Base-by-base conservation (phyloP, 441 rosid genomes). In the Cnidoscolus chayamansa region DNA sequence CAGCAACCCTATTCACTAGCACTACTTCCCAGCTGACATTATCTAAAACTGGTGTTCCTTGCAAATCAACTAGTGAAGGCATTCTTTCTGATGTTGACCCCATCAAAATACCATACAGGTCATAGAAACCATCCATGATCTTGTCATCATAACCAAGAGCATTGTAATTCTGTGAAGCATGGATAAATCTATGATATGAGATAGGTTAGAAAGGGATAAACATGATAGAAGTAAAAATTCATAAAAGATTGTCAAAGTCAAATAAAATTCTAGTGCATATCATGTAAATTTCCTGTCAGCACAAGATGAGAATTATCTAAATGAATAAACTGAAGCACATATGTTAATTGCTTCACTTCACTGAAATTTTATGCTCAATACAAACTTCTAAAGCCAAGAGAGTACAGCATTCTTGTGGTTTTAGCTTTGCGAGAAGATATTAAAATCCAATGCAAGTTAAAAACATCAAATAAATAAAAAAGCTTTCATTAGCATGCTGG, bases 51-150 rank as follows among this genome's bases (percentile, higher is more conserved):
- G 88, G 85, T 16, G 88, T 85, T 73, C 93, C 97, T 87, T 92
- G 98, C 72, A 94, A 85, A 88, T 90, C 93, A 78, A 94, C 81
- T 25, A 94, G 88, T 20, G 97, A 87, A 57, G 98, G 98, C 89
- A 94, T 92, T 79, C 87, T 85, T 63, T 91, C 96, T 45, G 85
- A 80, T 64, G 86, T 70, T 12, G 93, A 82, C 67, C 76, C 88
- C 8, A 76, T 85, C 76, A 82, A 72, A 79, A 88, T 82, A 79
- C 97, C 97, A 77, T 90, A 89, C 47, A 94, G 78, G 64, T 94
- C 98, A 68, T 92, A 94, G 73, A 94, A 94, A 63, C 98, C 97
- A 79, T 94, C 98, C 92, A 90, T 53, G 86, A 94, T 85, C 90
- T 90, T 94, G 86, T 94, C 98, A 82, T 92, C 97, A 73, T 89